Evolutionary conservation across 1,139 yeast species (phyloP), one percentile per base, ranked within the genome.

Genomic region (Hansenula lynferdii): DNA sequence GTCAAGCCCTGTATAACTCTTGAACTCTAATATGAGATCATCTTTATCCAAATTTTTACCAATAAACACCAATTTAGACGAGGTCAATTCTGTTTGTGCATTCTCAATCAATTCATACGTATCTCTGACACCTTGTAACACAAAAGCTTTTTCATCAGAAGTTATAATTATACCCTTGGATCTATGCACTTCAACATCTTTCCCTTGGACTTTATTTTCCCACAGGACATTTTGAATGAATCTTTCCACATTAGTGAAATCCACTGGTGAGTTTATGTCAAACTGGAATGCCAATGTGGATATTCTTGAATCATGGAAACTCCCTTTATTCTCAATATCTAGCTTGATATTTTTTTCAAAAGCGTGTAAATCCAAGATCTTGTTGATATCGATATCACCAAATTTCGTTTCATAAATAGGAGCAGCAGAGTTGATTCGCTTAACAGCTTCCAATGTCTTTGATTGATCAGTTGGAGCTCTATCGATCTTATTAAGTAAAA

Each of bases 101-200:
- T 72, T 76, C 1, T 75, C 77, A 6, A 83, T 71, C 1, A 87
- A 69, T 46, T 92, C 98, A 59, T 87, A 92, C 0, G 96, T 86
- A 43, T 87, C 95, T 44, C 97, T 68, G 0, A 92, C 98, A 6
- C 95, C 97, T 57, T 92, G 98, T n/a, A 92, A 64, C 2, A 92
- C 89, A 17, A 38, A 39, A 1, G 40, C 42, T 43, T 74, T 67
- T 4, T 57, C 57, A 2, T 42, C 36, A 15, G 48, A 44, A n/a
- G 43, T 41, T 3, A 80, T 73, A 15, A 87, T 49, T 8, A 86
- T 60, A 0, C 97, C 98, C 56, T 94, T 92, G 5, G 84, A 65
- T 44, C 99, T 64, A 51, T 89, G 96, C 2, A 92, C 69, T 49
- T 89, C 97, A 4, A 75, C 68, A 1, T 50, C 50, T 35, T 61